These are phyloP conservation scores for Sinapis alba DNA, from an alignment of 441 rosid species.

Conservation along the genomic window DNA sequence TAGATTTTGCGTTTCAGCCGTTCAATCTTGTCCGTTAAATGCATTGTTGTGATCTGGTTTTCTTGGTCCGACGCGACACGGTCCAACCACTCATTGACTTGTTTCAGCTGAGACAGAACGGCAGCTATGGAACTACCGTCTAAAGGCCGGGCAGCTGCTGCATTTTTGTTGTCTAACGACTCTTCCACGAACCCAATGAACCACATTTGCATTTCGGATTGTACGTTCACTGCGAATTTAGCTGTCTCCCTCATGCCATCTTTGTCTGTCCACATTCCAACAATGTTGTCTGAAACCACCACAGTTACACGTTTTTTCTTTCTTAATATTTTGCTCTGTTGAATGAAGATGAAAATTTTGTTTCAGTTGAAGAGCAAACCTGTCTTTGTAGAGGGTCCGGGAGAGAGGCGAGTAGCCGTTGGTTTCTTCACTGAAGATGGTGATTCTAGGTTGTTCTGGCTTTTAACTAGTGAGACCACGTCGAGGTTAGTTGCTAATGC, in stretches of 20 bases:
- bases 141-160: neutral
- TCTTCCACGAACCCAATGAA: neutral
- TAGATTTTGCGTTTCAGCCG: neutral
- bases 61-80: neutral
- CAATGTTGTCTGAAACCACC: neutral
- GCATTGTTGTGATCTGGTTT: neutral
- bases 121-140: slow-evolving; percentile 5
- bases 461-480: neutral
- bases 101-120: neutral
- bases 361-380: neutral
- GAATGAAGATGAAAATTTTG: neutral
- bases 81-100: neutral
- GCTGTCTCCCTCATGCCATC: neutral
- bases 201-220: slow-evolving; percentile 1
- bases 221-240: neutral
- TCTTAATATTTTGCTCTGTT: neutral
- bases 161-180: neutral
- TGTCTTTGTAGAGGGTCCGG: neutral
- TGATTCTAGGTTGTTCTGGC: neutral
- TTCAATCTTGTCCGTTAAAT: slow-evolving; percentile 1
- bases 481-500: neutral
- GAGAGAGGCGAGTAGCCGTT: neutral
- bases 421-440: slow-evolving; percentile 3
- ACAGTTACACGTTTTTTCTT: neutral
- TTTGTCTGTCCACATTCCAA: neutral